phyloP scores from a whole-genome alignment of 495 filamentous ascomycete genomes.

The Penicillium lividum region DNA sequence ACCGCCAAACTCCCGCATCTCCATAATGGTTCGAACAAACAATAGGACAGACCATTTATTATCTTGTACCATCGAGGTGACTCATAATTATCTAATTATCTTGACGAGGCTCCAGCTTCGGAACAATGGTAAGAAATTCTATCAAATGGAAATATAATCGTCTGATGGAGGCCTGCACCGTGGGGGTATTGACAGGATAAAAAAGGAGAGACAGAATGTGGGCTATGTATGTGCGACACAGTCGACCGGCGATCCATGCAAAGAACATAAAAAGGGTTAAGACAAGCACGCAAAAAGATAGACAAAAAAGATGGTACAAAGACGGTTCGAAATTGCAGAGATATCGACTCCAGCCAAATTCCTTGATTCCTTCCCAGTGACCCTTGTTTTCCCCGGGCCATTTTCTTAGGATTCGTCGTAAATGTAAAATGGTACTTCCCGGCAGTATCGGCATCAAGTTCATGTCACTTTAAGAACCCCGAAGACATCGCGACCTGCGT shows the following conservation, averaged over 20 bases:
- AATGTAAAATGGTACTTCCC: conserved; percentile 7
- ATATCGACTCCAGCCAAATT: neutral
- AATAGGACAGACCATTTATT: too few species aligned
- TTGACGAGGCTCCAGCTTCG: neutral
- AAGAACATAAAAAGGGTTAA: conserved; percentile 12
- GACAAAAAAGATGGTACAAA: neutral
- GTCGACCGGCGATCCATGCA: conserved; percentile 36
- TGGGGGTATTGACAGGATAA: conserved; percentile 31
- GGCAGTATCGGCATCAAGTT: neutral
- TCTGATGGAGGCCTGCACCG: conserved; percentile 22
- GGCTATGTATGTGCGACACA: conserved; percentile 28
- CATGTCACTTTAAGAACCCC: conserved; percentile 46
- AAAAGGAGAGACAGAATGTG: conserved; percentile 14
- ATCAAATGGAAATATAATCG: conserved; percentile 8
- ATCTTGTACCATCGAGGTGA: too few species aligned
- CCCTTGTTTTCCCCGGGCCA: conserved; percentile 5
- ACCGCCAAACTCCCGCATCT: neutral
- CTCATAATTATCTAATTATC: neutral
- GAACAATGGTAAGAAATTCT: neutral
- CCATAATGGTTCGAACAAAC: too few species aligned
- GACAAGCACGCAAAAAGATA: neutral
- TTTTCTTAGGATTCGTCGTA: conserved; percentile 19
- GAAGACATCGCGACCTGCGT: conserved; percentile 42
- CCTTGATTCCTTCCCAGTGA: neutral
- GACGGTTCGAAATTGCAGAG: neutral